Conservation (phyloP, 2,329 filamentous ascomycete genomes). For the Mycosphaerella sp. region DNA sequence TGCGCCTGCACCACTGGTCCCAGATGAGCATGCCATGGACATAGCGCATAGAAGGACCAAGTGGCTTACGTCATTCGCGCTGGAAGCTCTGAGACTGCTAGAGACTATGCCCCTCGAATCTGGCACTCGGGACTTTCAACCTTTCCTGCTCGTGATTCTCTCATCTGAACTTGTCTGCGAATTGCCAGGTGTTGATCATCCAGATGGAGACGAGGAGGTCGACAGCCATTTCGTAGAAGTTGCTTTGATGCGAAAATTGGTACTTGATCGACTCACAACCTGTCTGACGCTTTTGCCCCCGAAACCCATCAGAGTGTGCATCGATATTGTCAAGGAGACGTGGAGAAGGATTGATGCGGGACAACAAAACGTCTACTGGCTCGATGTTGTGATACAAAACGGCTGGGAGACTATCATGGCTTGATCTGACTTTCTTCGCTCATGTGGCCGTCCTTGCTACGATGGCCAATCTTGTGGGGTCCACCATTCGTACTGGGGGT, state of each 20-base stretch:
- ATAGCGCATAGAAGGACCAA: conserved; percentile 19
- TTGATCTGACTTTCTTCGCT: conserved; percentile 19
- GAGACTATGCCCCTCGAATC: conserved; percentile 48
- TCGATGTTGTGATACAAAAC: conserved; percentile 54
- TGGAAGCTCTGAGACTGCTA: conserved; percentile 47
- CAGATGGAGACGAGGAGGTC: conserved; percentile 5
- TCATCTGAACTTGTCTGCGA: conserved; percentile 19
- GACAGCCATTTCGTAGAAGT: conserved; percentile 15
- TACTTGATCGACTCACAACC: conserved; percentile 15
- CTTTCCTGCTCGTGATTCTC: conserved; percentile 46
- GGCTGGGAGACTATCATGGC: conserved; percentile 54
- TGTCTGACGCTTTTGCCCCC: conserved; percentile 38
- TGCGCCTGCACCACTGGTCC: conserved; percentile 3
- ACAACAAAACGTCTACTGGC: conserved; percentile 46
- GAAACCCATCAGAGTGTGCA: conserved; percentile 47
- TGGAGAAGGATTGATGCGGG: conserved; percentile 49
- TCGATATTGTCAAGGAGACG: conserved; percentile 47
- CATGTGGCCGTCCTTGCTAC: conserved; percentile 8
- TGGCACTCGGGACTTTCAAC: conserved; percentile 50
- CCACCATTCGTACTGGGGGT: conserved; percentile 17
- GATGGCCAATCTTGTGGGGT: conserved; percentile 15
- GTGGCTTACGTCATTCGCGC: conserved; percentile 49
- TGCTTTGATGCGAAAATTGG: conserved; percentile 19
- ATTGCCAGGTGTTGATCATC: neutral
- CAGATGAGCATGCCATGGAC: conserved; percentile 21